These are phyloP conservation scores for Penicillium bialowiezense DNA, from an alignment of 495 filamentous ascomycete genomes.

Conservation along the genomic window DNA sequence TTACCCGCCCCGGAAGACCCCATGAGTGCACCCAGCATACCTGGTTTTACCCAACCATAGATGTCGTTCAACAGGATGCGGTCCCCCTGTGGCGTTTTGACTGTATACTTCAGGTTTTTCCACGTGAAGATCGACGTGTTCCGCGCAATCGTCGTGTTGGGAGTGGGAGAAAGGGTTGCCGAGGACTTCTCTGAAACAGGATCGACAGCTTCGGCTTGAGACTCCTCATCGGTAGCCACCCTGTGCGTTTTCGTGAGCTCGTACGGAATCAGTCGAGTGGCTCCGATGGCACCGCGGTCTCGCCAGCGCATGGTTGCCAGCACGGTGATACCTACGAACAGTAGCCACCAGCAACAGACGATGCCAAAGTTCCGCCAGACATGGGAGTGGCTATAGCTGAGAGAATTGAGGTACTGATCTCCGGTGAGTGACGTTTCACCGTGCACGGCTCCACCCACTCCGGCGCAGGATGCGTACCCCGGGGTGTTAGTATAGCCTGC, in stretches of 20 bases:
- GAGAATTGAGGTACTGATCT: conserved; percentile 44
- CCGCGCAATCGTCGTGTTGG: conserved; percentile 31
- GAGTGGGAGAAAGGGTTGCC: too few species aligned
- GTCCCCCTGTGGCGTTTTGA: conserved; percentile 40
- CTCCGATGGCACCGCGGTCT: conserved; percentile 17
- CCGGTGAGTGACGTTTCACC: conserved; percentile 43
- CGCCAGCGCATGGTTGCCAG: conserved; percentile 32
- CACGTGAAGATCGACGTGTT: conserved; percentile 60
- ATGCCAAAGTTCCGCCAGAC: conserved; percentile 47
- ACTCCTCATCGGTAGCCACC: too few species aligned
- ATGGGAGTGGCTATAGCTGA: conserved; percentile 42
- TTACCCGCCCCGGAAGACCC: conserved; percentile 62
- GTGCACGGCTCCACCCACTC: conserved; percentile 41
- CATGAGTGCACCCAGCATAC: conserved; percentile 71
- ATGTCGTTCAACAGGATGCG: conserved; percentile 67
- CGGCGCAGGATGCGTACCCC: conserved; percentile 47
- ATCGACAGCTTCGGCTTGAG: too few species aligned
- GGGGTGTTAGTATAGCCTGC: conserved; percentile 24
- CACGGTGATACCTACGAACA: conserved; percentile 33
- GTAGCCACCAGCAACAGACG: conserved; percentile 40
- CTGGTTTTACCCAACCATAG: conserved; percentile 91
- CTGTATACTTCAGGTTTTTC: conserved; percentile 56
- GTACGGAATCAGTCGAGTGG: conserved; percentile 32
- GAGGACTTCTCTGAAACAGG: too few species aligned
- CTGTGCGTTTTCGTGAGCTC: conserved; percentile 17